A percentile compares a stretch with the other conserved stretches of the same genome.
Evolutionary conservation across 768 basidiomycete species (phyloP).

Genomic region (Exidia glandulosa): DNA sequence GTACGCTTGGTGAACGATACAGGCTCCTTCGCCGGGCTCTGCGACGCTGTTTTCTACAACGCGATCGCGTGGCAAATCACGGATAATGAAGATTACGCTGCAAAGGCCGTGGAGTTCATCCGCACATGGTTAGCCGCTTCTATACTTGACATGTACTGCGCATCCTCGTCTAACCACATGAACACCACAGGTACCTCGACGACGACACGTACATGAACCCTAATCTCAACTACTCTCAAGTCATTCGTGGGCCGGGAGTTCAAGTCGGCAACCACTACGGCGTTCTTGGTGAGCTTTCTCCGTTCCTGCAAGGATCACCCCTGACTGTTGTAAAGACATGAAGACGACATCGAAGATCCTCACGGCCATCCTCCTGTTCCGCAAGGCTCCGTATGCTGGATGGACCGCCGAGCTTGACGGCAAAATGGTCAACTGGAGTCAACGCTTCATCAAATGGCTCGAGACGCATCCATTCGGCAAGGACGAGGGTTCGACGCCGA

Average conservation of each 20-base stretch:
- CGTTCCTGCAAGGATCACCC: neutral
- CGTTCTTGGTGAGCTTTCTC: slow-evolving; percentile 22
- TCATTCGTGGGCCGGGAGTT: slow-evolving; percentile 35
- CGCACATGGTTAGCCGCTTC: neutral
- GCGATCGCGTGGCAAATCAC: slow-evolving; percentile 34
- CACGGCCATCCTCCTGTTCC: slow-evolving; percentile 33
- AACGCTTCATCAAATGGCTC: slow-evolving; percentile 39
- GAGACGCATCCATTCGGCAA: slow-evolving; percentile 34
- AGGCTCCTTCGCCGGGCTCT: slow-evolving; percentile 27
- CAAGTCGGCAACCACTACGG: slow-evolving; percentile 41
- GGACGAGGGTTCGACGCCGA: slow-evolving; percentile 30
- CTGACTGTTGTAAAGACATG: slow-evolving; percentile 21
- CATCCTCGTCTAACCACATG: too few species aligned
- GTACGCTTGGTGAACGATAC: slow-evolving; percentile 32
- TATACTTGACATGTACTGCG: neutral
- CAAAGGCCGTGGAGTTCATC: slow-evolving; percentile 33
- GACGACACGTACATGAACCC: slow-evolving; percentile 37
- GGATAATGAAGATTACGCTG: slow-evolving; percentile 26
- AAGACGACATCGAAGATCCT: slow-evolving; percentile 46
- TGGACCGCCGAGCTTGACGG: slow-evolving; percentile 46
- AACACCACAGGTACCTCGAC: slow-evolving; percentile 36
- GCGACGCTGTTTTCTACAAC: slow-evolving; percentile 37
- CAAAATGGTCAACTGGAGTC: slow-evolving; percentile 34
- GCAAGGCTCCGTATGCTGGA: slow-evolving; percentile 32
- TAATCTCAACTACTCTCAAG: slow-evolving; percentile 46